Conservation (phyloP, 768 basidiomycete species). For the Hydnomerulius pinastri region DNA sequence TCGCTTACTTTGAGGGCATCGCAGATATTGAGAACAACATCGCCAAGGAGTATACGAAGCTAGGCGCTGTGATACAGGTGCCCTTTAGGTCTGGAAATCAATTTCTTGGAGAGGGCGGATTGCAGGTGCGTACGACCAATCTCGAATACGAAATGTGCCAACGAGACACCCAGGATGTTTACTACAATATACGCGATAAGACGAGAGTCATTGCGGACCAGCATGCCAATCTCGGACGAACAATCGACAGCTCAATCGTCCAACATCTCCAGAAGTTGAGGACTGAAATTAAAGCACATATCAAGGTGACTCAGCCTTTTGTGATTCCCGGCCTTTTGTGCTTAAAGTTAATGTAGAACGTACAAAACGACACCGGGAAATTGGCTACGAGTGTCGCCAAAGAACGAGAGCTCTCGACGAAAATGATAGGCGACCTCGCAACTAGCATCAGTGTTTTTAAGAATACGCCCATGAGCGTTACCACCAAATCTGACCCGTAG, state of each 20-base stretch:
- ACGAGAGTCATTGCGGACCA: conserved; percentile 93
- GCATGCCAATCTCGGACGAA: conserved; percentile 93
- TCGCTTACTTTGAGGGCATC: conserved; percentile 84
- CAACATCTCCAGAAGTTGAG: conserved; percentile 97
- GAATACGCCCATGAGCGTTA: conserved; percentile 90
- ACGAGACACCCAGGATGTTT: conserved; percentile 66
- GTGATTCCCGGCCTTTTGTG: too few relatives aligned
- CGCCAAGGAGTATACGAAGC: conserved; percentile 86
- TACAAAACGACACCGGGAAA: conserved; percentile 96
- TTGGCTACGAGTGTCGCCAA: too few relatives aligned
- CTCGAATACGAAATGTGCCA: too few relatives aligned
- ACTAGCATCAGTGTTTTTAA: conserved; percentile 88
- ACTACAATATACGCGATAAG: conserved; percentile 90
- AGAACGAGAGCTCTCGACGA: conserved; percentile 87
- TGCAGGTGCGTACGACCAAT: conserved; percentile 79
- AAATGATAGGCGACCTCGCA: conserved; percentile 83
- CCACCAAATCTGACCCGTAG: conserved; percentile 80
- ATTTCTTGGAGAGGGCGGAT: conserved; percentile 97
- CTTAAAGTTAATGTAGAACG: conserved; percentile 60
- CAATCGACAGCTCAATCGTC: conserved; percentile 95
- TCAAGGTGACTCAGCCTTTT: conserved; percentile 68
- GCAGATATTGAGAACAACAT: conserved; percentile 95
- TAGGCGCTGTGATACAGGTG: too few relatives aligned
- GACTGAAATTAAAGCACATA: conserved; percentile 95
- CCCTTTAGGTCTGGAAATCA: conserved; percentile 96